Base-by-base conservation (phyloP, 2,329 filamentous ascomycete species). In the Rachicladosporium sp. region DNA sequence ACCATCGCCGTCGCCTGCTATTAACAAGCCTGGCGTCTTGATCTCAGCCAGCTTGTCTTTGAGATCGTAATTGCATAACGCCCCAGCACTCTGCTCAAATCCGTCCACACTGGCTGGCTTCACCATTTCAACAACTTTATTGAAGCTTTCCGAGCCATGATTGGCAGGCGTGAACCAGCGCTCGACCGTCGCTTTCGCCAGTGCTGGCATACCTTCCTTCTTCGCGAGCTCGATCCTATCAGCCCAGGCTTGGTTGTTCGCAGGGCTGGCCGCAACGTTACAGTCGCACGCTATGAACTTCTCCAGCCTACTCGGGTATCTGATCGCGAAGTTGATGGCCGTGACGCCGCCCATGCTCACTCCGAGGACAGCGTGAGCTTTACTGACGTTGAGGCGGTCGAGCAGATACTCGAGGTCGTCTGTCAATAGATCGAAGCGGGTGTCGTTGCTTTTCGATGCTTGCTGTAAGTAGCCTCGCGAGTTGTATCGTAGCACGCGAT, bases 311-410 rank as follows among this genome's bases (percentile, higher is more conserved):
- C 63, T 46, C 0, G 82, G 79, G 50, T 83, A 71, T 31, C 68
- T 68, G 37, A 93, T 71, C 0, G 81, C 80, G 37, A 82, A 78
- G 55, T 81, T 79, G 36, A 91, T 71, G 1, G 79, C 70, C 1
- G 85, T 91, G 2, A 80, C 83, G 38, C 86, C 86, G 46, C 86
- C 86, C 57, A 91, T 76, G 29, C 78, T 84, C 3, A 93, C 85
- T 12, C 86, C 86, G 12, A 91, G 66, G 0, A 89, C 65, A 0
- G 73, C 69, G 29, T 80, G 73, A 0, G 82, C 74, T 51, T 73
- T 72, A 7, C 71, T 67, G 32, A 88, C 77, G 36, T 82, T 74
- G 23, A 93, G 69, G 0, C 79, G 75, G 38, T 78, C 68, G 3
- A 93, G 73, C 1, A 93, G 58, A 0, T 66, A 59, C 30, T 70